Conservation (phyloP, 495 filamentous ascomycete species). For the Penicillium antarcticum region DNA sequence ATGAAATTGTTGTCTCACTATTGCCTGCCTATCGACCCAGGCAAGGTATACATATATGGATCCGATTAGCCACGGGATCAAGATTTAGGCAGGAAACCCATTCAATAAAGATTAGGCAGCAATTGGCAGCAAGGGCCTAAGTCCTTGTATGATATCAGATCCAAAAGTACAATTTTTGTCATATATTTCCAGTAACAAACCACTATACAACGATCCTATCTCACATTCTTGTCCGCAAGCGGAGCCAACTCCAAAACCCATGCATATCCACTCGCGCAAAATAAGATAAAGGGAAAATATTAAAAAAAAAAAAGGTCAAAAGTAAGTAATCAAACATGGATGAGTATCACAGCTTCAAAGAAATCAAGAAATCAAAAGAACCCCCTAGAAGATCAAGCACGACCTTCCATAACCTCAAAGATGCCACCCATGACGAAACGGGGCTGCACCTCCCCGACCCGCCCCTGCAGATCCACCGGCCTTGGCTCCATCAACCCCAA, state of each 20-base stretch:
- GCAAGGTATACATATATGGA: no score
- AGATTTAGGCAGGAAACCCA: no score
- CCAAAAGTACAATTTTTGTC: neutral
- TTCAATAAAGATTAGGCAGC: neutral
- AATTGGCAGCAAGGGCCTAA: neutral
- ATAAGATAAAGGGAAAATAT: neutral
- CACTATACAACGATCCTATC: conserved; percentile 1
- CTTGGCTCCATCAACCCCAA: conserved; percentile 45
- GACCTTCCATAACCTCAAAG: conserved; percentile 48
- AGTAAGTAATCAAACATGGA: neutral
- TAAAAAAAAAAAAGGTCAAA: no score
- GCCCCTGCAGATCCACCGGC: conserved; percentile 29
- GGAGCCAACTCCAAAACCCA: neutral
- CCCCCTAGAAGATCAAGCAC: conserved; percentile 16
- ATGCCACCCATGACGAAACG: conserved; percentile 47
- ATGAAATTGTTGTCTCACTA: no score
- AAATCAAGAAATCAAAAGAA: neutral
- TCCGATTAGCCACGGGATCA: no score
- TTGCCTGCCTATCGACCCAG: no score
- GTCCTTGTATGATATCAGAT: neutral
- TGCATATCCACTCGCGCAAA: neutral
- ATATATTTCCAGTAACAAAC: conserved; percentile 3
- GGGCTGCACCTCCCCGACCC: conserved; percentile 18
- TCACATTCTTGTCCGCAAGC: conserved; percentile 7
- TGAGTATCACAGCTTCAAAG: neutral